Base-by-base conservation (phyloP, 306 rosid species). In the Rosa persica region DNA sequence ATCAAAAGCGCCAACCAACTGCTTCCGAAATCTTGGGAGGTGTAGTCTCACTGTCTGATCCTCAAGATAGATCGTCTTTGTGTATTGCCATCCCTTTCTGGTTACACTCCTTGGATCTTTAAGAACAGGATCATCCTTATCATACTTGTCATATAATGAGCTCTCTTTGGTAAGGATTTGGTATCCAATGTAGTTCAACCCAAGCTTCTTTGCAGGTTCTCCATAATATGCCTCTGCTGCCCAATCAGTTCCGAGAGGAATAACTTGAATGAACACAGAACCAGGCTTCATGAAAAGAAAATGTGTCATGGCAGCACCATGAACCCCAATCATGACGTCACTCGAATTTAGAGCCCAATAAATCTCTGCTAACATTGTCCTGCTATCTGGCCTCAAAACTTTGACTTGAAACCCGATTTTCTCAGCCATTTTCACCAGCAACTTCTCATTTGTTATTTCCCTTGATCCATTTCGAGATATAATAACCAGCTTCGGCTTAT, bases 381-480 rank as follows among this genome's bases (percentile, higher is more conserved):
- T 66, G 1, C 30, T 8, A 54, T 16, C 12, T 0, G 79, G 79
- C 6, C 22, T 43, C 23, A 80, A 4, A 48, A 74, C 22, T 8
- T 42, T n/a, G 19, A 80, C 83, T 12, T 67, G 61, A 30, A 74
- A 67, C 25, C 83, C 83, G 0, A 80, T 19, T 34, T 74, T 25
- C 47, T 55, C 54, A 8, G 79, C 79, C 57, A 51, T 48, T 12
- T 55, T 36, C 62, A 67, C 43, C 40, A 67, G 8, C 34, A 19
- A 7, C 4, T 67, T 25, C 89, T 92, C 97, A 60, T 95, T 95
- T 3, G 89, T 87, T 77, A 92, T 87, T 5, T 81, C 86, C 57
- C 98, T 85, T 44, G 98, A 90, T 4, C 96, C 97, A 3, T 80
- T 86, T 76, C 98, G 83, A 0, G 98, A 92, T 55, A 95, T 46